Base-by-base conservation (phyloP, 140 eudicot species). In the Cichorium intybus region DNA sequence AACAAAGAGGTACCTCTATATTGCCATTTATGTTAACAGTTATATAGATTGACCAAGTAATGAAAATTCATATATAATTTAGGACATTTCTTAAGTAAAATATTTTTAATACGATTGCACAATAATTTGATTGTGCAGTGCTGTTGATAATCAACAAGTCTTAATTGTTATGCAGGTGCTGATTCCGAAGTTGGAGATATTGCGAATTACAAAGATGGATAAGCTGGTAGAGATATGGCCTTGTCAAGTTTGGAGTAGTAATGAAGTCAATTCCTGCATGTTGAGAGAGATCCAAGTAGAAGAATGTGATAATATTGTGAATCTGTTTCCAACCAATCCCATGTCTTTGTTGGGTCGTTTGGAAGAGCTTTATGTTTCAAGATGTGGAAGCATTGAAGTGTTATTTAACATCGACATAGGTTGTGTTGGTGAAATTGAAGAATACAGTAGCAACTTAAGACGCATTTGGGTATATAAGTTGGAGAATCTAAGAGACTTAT, bases 221-320 rank as follows among this genome's bases (percentile, higher is more conserved):
- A 45, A 46, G 27, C 17, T 63, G 45, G 27, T 45, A 41, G 55
- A 63, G 6, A 27, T 63, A 63, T 63, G 69, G 69, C 12, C 69
- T 0, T 46, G 35, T 27, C 11, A 63, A 23, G 9, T 41, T 3
- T 11, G 34, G 22, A 23, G 39, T 16, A 10, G 3, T 1, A 28
- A 46, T 3, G 16, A 63, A 62, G 17, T 15, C 26, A 17, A 26
- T 10, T 43, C 16, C 17, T 62, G 39, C 56, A 9, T 26, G 27
- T 9, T 62, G 26, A 62, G 11, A 45, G 0, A 45, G 9, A 62
- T 62, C 26, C 5, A 0, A 1, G 56, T 62, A 17, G 1, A 16
- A 7, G 3, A 26, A 4, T 46, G 69, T 27, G 29, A 63, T 10
- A 48, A 3, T 10, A 43, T 45, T 27, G 18, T 10, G 7, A 56